These are phyloP conservation scores for Mycena venus DNA, from an alignment of 768 basidiomycete genomes.

Conservation along the genomic window DNA sequence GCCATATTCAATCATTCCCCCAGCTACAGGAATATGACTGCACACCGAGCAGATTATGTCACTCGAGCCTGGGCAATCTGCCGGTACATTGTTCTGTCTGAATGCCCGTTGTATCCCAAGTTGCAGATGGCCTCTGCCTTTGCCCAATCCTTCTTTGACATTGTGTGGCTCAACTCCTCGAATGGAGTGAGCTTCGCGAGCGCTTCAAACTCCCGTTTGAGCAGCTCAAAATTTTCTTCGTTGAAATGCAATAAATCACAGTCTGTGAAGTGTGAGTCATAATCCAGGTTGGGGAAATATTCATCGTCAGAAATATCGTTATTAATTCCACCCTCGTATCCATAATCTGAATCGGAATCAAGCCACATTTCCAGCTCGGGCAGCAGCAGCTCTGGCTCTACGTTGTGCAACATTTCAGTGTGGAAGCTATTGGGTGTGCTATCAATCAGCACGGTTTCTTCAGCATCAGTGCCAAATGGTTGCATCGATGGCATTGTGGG, in stretches of 20 bases:
- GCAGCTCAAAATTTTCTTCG: not conserved
- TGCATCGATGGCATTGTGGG: no score
- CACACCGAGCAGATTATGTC: slow-evolving; percentile 41
- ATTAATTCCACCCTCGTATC: slow-evolving; percentile 4
- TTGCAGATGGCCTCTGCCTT: not conserved
- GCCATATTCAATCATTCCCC: slow-evolving; percentile 42
- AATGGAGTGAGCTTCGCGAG: not conserved
- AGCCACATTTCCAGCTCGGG: no score
- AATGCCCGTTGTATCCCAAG: slow-evolving; percentile 1
- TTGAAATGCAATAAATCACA: not conserved
- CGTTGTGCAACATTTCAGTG: no score
- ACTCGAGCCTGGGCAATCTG: no score
- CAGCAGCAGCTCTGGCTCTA: no score
- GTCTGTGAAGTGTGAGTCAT: not conserved
- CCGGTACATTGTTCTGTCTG: not conserved
- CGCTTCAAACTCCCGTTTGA: not conserved
- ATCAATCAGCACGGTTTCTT: no score
- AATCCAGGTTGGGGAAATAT: not conserved
- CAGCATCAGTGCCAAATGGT: no score
- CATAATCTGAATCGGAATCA: not conserved
- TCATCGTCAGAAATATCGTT: not conserved
- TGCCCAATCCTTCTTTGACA: not conserved
- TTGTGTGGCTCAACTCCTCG: not conserved
- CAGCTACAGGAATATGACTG: slow-evolving; percentile 35
- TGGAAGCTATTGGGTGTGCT: no score